Base-by-base conservation (phyloP, 2,329 filamentous ascomycete genomes). In the Ophiostoma tasmaniense region DNA sequence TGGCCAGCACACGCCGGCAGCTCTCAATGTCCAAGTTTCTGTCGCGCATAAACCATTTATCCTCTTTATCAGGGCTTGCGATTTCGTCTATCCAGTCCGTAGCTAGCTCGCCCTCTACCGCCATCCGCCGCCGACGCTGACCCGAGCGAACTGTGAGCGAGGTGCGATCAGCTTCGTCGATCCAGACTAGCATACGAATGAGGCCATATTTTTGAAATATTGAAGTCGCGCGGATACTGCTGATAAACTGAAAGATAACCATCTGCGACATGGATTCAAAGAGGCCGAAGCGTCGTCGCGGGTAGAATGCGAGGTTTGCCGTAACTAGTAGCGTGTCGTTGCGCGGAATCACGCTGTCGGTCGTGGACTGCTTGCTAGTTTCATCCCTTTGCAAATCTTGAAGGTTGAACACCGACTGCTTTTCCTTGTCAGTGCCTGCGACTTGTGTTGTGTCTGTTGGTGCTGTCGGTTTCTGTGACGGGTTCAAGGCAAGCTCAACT, bases 151-250 rank as follows among this genome's bases (percentile, higher is more conserved):
- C 90, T 8, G 97, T 70, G 0, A 91, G 73, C 1, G 77, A 71
- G 7, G 78, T 74, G 72, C 87, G 87, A 69, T 92, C 89, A 0
- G 84, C 80, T 61, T 88, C 81, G 1, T 85, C 83, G 3, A 88
- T 75, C 88, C 93, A 93, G 52, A 93, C 76, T 0, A 98, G 82
- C 81, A 94, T 89, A 66, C 93, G 87, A 2, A 96, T 88, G 22
- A 89, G 84, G 2, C 94, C 94, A 75, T 92, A 93, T 35, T 82
- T 81, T 73, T 97, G 90, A 73, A 96, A 86, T 0, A 89, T 81
- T 0, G 81, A 78, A 66, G 86, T 82, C 2, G 81, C 79, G 71
- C 86, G 82, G 68, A 90, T 85, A 66, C 84, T 82, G 61, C 78
- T 80, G 73, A 89, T 80, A 69, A 91, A 83, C 75, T 90, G 87